Conservation (phyloP, 306 rosid genomes). For the Prosopis cineraria region DNA sequence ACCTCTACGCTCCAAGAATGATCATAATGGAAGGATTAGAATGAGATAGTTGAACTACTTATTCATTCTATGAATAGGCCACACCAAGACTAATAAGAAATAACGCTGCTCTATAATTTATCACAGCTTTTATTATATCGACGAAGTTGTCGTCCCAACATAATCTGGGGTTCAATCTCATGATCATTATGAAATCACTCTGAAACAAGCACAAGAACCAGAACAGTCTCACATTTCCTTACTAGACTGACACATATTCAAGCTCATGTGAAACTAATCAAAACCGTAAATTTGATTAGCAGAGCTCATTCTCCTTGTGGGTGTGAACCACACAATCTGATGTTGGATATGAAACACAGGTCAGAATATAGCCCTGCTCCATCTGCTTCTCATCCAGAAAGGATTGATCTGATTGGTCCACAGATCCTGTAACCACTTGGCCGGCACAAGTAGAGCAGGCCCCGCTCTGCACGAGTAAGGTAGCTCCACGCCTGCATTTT, state of each 20-base stretch:
- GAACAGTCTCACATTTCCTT: slow-evolving; percentile 19
- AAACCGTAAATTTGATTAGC: slow-evolving; percentile 20
- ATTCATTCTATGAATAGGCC: slow-evolving; percentile 1
- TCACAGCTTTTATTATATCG: neutral
- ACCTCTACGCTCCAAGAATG: neutral
- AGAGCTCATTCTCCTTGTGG: slow-evolving; percentile 64
- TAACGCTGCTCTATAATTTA: neutral
- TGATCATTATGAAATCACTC: slow-evolving; percentile 3
- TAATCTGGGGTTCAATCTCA: neutral
- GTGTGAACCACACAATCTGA: slow-evolving; percentile 66
- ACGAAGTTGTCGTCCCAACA: neutral
- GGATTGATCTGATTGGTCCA: slow-evolving; percentile 70
- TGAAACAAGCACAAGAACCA: slow-evolving; percentile 14
- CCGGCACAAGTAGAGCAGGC: slow-evolving; percentile 88
- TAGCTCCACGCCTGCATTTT: slow-evolving; percentile 68
- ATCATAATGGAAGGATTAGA: neutral
- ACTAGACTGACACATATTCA: slow-evolving; percentile 4
- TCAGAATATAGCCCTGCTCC: slow-evolving; percentile 56
- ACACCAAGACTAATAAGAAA: neutral
- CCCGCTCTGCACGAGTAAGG: slow-evolving; percentile 87
- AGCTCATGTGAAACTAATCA: slow-evolving; percentile 22
- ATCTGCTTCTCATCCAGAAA: slow-evolving; percentile 64
- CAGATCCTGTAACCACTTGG: slow-evolving; percentile 44
- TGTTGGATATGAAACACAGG: slow-evolving; percentile 63
- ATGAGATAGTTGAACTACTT: neutral